phyloP scores from a whole-genome alignment of 805 yeast genomes.

The Ogataea naganishii region DNA sequence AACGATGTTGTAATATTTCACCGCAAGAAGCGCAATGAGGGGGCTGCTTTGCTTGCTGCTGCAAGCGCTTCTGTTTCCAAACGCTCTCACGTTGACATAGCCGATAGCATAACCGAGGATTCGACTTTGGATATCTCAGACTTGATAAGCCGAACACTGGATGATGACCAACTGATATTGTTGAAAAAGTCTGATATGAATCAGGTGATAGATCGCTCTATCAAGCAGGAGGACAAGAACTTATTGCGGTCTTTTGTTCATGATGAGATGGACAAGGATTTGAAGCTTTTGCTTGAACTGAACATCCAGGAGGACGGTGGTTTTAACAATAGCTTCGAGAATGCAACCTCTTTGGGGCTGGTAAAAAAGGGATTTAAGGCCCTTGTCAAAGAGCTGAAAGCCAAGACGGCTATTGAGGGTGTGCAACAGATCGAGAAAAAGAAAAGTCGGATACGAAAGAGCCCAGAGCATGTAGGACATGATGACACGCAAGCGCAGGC shows the following conservation, averaged over 20 bases:
- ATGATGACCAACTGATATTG: constrained; percentile 54
- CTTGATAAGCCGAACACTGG: constrained; percentile 54
- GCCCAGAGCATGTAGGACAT: neutral
- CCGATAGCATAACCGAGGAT: constrained; percentile 15
- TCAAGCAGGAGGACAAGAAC: constrained; percentile 76
- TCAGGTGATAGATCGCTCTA: constrained; percentile 60
- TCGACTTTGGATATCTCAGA: constrained; percentile 42
- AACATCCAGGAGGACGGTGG: constrained; percentile 31
- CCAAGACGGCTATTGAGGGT: constrained; percentile 7
- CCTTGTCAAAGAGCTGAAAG: constrained; percentile 19
- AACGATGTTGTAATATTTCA: constrained; percentile 74
- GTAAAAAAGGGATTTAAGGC: constrained; percentile 20
- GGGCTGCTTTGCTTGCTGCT: constrained; percentile 6
- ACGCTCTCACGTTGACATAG: constrained; percentile 4
- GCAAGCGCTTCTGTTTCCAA: constrained; percentile 8
- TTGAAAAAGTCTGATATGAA: constrained; percentile 71
- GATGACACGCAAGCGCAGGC: neutral
- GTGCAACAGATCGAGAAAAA: neutral
- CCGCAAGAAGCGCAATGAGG: constrained; percentile 31
- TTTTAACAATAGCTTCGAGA: constrained; percentile 9
- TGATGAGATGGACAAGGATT: constrained; percentile 43
- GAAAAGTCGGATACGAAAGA: neutral
- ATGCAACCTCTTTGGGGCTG: constrained; percentile 2
- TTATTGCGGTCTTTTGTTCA: constrained; percentile 59
- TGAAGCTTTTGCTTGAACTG: constrained; percentile 37